Evolutionary conservation across 129 eudicot species (phyloP).

Genomic region (Cynara cardunculus): DNA sequence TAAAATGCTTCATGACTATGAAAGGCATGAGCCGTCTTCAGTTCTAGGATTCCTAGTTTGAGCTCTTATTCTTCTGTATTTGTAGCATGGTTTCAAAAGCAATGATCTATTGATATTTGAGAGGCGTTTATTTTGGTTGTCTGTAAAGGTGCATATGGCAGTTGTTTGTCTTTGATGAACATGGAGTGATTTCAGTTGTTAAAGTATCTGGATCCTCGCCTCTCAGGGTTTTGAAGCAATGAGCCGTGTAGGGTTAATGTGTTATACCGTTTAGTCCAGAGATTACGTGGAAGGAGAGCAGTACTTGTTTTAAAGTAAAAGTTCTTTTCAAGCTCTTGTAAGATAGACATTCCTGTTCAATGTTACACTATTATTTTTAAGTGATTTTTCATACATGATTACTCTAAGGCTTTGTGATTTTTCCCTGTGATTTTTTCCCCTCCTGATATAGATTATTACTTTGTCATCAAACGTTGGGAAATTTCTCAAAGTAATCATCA

Average conservation of each 20-base stretch:
- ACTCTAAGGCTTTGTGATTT: not conserved
- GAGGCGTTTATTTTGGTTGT: not conserved
- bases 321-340: not conserved
- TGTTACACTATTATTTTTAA: not conserved
- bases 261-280: not conserved
- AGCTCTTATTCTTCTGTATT: too few relatives aligned
- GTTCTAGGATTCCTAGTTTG: too few relatives aligned
- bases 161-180: not conserved
- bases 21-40: too few relatives aligned
- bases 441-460: not conserved
- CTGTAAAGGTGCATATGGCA: not conserved
- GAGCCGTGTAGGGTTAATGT: not conserved
- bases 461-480: constrained; percentile 30
- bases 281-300: not conserved
- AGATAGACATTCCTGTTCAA: not conserved
- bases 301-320: not conserved
- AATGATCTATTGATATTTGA: not conserved
- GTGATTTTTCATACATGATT: not conserved
- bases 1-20: not conserved
- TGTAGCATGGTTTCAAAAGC: not conserved
- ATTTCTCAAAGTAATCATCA: constrained; percentile 5
- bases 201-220: not conserved
- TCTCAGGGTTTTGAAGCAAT: not conserved
- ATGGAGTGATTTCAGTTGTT: not conserved
- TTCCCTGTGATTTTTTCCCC: not conserved